Conservation (phyloP, 306 rosid genomes). For the Urtica urens region DNA sequence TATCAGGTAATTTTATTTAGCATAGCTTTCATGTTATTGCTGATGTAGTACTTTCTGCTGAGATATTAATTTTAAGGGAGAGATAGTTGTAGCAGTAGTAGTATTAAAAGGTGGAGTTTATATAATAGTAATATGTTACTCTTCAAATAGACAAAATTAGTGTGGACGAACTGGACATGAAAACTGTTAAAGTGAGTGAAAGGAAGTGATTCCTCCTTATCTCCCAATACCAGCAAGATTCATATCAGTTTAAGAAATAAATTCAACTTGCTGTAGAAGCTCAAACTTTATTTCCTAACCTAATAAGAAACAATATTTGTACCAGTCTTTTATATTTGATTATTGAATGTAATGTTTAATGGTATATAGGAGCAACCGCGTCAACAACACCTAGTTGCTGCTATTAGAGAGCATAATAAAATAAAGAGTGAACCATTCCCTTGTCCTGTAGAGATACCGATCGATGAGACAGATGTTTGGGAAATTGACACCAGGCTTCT, state of each 20-base stretch:
- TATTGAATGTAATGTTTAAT: no score
- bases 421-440: constrained; percentile 36
- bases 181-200: no score
- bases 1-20: constrained; percentile 39
- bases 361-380: constrained; percentile 38
- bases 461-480: constrained; percentile 96
- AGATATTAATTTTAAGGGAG: neutral
- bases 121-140: no score
- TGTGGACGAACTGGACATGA: no score
- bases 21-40: constrained; percentile 9
- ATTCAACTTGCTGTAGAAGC: neutral
- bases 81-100: no score
- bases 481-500: constrained; percentile 77
- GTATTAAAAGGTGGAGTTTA: no score
- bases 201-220: no score
- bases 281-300: constrained; percentile 1
- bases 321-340: no score
- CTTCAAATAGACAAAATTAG: no score
- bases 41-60: neutral
- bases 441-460: constrained; percentile 66
- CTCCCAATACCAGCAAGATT: neutral
- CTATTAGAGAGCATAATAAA: constrained; percentile 36
- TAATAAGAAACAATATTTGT: no score
- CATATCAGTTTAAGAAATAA: neutral
- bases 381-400: constrained; percentile 39